These are phyloP conservation scores for Quercus berberidifolia DNA, from an alignment of 306 rosid species.

Conservation along the genomic window DNA sequence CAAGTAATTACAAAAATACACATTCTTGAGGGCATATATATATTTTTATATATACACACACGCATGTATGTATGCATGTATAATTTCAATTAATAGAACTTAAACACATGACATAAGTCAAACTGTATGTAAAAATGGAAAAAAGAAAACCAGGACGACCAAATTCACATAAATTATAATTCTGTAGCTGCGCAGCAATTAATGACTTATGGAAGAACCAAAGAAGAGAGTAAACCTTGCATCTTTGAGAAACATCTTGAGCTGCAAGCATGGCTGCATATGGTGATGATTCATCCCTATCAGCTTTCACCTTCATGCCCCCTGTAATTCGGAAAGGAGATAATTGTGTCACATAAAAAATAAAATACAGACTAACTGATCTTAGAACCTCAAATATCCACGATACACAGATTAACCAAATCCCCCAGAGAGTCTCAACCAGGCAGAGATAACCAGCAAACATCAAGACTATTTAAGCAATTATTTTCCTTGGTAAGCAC, in stretches of 20 bases:
- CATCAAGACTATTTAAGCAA: too few species aligned
- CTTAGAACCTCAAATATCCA: not conserved
- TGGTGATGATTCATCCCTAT: constrained; percentile 86
- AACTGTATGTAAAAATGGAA: not conserved
- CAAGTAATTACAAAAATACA: too few species aligned
- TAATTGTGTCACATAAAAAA: not conserved
- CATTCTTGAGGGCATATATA: too few species aligned
- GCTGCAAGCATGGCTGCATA: constrained; percentile 98
- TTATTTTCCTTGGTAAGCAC: too few species aligned
- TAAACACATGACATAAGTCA: not conserved
- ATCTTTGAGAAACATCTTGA: constrained; percentile 78
- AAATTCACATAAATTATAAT: not conserved
- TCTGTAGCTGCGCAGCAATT: not conserved
- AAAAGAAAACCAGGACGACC: not conserved
- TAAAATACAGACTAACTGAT: not conserved
- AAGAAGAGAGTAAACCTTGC: constrained; percentile 49
- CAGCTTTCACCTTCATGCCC: constrained; percentile 96
- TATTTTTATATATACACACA: fast-evolving
- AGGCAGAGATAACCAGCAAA: too few species aligned
- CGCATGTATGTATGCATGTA: too few species aligned
- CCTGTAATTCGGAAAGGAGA: constrained; percentile 27
- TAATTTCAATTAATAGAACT: too few species aligned
- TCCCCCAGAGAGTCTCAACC: too few species aligned
- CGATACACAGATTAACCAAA: too few species aligned
- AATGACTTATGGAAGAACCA: not conserved